Base-by-base conservation (phyloP, 139 green algal species). In the Astrephomene gubernaculifera region DNA sequence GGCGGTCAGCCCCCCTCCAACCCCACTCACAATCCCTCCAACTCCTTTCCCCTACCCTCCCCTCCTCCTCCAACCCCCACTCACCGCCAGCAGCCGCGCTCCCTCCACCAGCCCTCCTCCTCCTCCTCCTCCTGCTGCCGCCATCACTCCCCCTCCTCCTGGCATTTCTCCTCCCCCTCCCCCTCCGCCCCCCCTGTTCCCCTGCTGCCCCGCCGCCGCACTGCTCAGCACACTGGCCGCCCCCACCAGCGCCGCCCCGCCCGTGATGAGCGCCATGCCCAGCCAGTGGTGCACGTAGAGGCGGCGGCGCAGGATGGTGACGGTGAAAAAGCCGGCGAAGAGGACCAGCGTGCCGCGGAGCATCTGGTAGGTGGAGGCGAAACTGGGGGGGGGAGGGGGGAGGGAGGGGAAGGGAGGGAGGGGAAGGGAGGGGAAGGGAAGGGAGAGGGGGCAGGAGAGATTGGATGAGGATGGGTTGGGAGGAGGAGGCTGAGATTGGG, bases 321-420 rank as follows among this genome's bases (percentile, higher is more conserved):
- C 87, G 4, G 96, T 98, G 87, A 97, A 93, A 53, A 95, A 54
- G 44, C 95, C 96, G 0, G 95, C 92, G 86, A 94, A 97, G n/a
- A 97, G 78, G 41, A 97, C 96, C 63, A 98, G 80, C 36, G 94
- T 97, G 22, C 95, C 96, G 7, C 95, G 90, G 52, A 98, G 91
- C 96, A 98, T 98, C 90, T 98, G 96, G 85, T 94, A 98, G 3
- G 87, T 92, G 41, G 89, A 95, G 0, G 95, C 93, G 75, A 91
- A 96, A 12, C 93, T 96, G 92, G 49, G 25, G 33, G 8, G 52
- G 39, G 43, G 27, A 8, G 43, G n/a, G 36, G 70, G n/a, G 19
- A 6, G 27, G 70, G 70, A 24, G 70, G 10, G 69, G 27, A 43
- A 10, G 49, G 22, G 45, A 19, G 19, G 71, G n/a, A 45, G 31